Percentiles rank a stretch among this genome's conserved stretches.
These are phyloP conservation scores for Grifola frondosa DNA, from an alignment of 1,284 basidiomycete genomes.

Conservation along the genomic window DNA sequence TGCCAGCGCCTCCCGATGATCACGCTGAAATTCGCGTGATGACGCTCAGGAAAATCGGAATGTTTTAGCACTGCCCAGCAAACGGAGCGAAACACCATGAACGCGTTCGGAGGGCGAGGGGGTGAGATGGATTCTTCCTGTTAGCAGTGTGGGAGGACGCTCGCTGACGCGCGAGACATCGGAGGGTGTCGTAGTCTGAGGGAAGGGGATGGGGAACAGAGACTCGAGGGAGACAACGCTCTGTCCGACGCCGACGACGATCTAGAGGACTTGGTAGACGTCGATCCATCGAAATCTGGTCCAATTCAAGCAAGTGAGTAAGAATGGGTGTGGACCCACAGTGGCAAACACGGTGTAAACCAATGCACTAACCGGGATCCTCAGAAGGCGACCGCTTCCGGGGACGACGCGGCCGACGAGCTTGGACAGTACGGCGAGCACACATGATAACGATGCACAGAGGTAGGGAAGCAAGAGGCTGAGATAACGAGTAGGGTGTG, in stretches of 20 bases:
- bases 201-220: slow-evolving; percentile 9
- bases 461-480: slow-evolving; percentile 5
- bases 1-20: slow-evolving; percentile 48
- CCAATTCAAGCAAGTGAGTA: slow-evolving; percentile 16
- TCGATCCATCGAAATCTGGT: slow-evolving; percentile 1
- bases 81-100: slow-evolving; percentile 79
- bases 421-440: slow-evolving; percentile 32
- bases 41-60: no score
- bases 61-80: slow-evolving; percentile 44
- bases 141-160: slow-evolving; percentile 42
- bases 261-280: no score
- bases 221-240: no score
- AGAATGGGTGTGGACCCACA: slow-evolving; percentile 7
- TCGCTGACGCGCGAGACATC: slow-evolving; percentile 18
- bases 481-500: no score
- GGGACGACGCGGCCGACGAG: slow-evolving; percentile 38
- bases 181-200: slow-evolving; percentile 1
- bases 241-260: no score
- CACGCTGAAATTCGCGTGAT: slow-evolving; percentile 53
- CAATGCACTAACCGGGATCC: slow-evolving; percentile 8
- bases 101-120: slow-evolving; percentile 80
- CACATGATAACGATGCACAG: slow-evolving; percentile 29
- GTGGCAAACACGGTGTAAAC: not conserved
- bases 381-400: slow-evolving; percentile 37
- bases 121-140: slow-evolving; percentile 46